phyloP scores from a whole-genome alignment of 2,329 filamentous ascomycete genomes.

The Graphilbum fragrans region DNA sequence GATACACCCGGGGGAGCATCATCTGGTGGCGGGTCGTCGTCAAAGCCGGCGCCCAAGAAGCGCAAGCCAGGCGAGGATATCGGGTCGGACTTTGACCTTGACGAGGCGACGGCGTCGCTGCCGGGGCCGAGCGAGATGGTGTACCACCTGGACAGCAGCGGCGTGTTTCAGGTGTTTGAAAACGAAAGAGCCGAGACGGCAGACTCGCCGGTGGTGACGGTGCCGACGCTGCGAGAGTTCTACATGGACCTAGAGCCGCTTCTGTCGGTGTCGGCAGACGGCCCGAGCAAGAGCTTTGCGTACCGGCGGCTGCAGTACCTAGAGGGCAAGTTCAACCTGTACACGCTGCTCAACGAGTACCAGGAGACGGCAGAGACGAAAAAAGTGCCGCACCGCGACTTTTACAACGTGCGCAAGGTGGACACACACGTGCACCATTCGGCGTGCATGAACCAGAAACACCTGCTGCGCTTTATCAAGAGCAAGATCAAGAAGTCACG shows the following conservation, averaged over 20 bases:
- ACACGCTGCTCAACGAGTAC: conserved; percentile 87
- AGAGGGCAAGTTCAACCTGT: conserved; percentile 94
- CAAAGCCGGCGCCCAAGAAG: conserved; percentile 28
- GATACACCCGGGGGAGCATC: conserved; percentile 10
- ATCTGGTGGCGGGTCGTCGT: conserved; percentile 5
- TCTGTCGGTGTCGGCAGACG: conserved; percentile 82
- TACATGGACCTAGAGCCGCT: conserved; percentile 90
- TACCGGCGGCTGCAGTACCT: conserved; percentile 90
- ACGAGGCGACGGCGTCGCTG: conserved; percentile 42
- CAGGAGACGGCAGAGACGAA: conserved; percentile 98
- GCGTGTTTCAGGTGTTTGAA: conserved; percentile 89
- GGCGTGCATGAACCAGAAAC: conserved; percentile 99
- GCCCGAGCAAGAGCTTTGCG: conserved; percentile 92
- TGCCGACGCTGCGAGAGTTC: conserved; percentile 90
- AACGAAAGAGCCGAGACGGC: conserved; percentile 48
- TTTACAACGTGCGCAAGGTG: conserved; percentile 97
- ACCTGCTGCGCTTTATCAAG: conserved; percentile 95
- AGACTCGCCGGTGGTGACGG: conserved; percentile 59
- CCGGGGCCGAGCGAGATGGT: conserved; percentile 59
- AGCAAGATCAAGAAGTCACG: conserved; percentile 96
- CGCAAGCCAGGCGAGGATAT: conserved; percentile 84
- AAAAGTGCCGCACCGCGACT: conserved; percentile 92
- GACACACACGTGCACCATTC: conserved; percentile 99
- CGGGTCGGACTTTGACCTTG: conserved; percentile 79
- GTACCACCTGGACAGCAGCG: conserved; percentile 68